Conservation (phyloP, 139 green algal species). For the Deuterostichococcus epilithicus region DNA sequence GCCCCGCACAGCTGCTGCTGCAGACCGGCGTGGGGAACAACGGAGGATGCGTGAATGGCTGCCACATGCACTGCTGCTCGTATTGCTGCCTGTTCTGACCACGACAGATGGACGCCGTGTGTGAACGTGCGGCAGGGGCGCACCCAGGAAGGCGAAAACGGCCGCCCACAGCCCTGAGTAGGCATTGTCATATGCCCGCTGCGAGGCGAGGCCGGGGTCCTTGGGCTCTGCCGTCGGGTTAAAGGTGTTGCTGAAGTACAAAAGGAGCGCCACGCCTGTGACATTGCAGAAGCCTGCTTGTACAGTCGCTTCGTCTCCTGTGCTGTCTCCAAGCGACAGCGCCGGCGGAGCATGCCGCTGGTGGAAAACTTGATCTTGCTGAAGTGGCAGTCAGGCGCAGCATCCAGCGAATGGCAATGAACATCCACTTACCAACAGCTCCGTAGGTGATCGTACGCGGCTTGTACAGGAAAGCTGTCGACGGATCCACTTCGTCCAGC, state of each 20-base stretch:
- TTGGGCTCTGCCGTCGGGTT: conserved; percentile 6
- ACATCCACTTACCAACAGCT: conserved; percentile 33
- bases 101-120: neutral
- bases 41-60: neutral
- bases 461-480: conserved; percentile 55
- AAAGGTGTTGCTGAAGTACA: conserved; percentile 35
- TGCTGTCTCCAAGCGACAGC: neutral
- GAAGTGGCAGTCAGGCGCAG: neutral
- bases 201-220: conserved; percentile 10
- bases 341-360: neutral
- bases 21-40: neutral
- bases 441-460: conserved; percentile 57
- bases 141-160: conserved; percentile 54
- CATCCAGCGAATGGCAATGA: neutral
- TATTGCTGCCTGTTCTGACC: neutral
- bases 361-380: neutral
- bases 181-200: conserved; percentile 29
- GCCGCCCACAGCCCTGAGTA: conserved; percentile 52
- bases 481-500: conserved; percentile 41
- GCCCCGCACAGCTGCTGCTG: neutral
- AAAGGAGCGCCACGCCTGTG: conserved; percentile 23
- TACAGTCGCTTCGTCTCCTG: too few species aligned
- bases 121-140: neutral
- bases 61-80: neutral
- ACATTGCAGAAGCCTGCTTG: neutral